Evolutionary conservation across 2,329 filamentous ascomycete species (phyloP).

Genomic region (Botryosphaeria dothidea): DNA sequence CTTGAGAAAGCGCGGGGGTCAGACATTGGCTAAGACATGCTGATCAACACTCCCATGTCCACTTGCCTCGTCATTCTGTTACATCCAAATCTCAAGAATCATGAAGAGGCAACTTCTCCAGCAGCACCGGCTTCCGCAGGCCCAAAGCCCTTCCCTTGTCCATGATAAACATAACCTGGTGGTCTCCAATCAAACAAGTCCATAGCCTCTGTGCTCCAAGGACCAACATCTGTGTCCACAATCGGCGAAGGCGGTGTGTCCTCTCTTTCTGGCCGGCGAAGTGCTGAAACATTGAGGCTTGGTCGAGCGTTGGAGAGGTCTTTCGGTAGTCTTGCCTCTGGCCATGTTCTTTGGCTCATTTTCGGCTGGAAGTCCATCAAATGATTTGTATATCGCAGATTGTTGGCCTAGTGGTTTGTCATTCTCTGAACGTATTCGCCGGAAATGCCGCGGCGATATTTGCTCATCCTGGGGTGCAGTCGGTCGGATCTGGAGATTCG

Average conservation of each 20-base stretch:
- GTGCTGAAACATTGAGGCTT: not conserved
- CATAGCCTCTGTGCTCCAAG: constrained; percentile 69
- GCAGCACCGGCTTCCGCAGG: not conserved
- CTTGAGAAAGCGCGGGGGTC: no score
- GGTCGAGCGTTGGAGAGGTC: not conserved
- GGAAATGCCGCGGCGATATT: not conserved
- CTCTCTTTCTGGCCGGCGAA: constrained; percentile 2
- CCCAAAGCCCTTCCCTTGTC: constrained; percentile 15
- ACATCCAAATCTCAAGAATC: not conserved
- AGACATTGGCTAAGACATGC: no score
- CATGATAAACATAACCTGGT: constrained; percentile 29
- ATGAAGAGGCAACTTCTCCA: not conserved
- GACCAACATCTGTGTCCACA: constrained; percentile 56
- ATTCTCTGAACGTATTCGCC: constrained; percentile 20
- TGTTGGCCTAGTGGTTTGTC: not conserved
- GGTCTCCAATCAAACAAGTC: constrained; percentile 67
- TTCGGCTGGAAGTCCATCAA: not conserved
- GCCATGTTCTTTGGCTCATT: not conserved
- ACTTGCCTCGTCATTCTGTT: no score
- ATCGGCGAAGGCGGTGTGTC: constrained; percentile 45
- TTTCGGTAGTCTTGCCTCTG: not conserved
- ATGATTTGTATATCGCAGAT: not conserved
- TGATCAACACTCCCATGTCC: no score
- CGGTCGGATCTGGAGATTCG: not conserved
- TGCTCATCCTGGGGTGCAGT: not conserved